phyloP scores from a whole-genome alignment of 2,329 filamentous ascomycete species.

The Aspergillus terreus region DNA sequence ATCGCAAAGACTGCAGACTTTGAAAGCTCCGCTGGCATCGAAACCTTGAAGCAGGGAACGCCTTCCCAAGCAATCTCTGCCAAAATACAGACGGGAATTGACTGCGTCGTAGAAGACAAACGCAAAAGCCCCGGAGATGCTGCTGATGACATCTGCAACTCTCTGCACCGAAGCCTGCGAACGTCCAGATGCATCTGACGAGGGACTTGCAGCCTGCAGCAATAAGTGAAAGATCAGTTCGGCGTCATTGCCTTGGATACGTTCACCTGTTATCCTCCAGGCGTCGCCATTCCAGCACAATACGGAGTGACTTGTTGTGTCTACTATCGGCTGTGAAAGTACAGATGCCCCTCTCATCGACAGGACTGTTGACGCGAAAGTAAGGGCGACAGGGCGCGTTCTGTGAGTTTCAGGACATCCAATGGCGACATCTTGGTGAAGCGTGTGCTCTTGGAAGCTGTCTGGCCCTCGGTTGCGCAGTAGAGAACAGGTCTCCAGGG shows the following conservation, averaged over 20 bases:
- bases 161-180: conserved; percentile 21
- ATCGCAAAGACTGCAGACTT: conserved; percentile 69
- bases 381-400: conserved; percentile 44
- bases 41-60: conserved; percentile 67
- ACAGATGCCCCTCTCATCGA: conserved; percentile 74
- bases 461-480: conserved; percentile 44
- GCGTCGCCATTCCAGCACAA: conserved; percentile 98
- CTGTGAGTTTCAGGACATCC: conserved; percentile 12
- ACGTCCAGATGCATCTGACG: conserved; percentile 1
- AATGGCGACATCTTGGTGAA: conserved; percentile 19
- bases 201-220: conserved; percentile 35
- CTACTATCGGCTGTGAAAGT: conserved; percentile 68
- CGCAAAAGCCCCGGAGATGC: conserved; percentile 78
- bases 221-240: conserved; percentile 63
- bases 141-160: conserved; percentile 50
- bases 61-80: conserved; percentile 80
- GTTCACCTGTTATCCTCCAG: conserved; percentile 65
- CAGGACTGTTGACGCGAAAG: conserved; percentile 81
- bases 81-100: conserved; percentile 67
- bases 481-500: conserved; percentile 29
- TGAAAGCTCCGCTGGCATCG: conserved; percentile 50
- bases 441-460: conserved; percentile 33
- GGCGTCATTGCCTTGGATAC: conserved; percentile 72
- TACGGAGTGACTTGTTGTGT: conserved; percentile 55
- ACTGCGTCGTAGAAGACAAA: conserved; percentile 75